A percentile compares a stretch with the other conserved stretches of the same genome.
Evolutionary conservation across 2,329 filamentous ascomycete species (phyloP).

Genomic region (Myrmaecium sp.): DNA sequence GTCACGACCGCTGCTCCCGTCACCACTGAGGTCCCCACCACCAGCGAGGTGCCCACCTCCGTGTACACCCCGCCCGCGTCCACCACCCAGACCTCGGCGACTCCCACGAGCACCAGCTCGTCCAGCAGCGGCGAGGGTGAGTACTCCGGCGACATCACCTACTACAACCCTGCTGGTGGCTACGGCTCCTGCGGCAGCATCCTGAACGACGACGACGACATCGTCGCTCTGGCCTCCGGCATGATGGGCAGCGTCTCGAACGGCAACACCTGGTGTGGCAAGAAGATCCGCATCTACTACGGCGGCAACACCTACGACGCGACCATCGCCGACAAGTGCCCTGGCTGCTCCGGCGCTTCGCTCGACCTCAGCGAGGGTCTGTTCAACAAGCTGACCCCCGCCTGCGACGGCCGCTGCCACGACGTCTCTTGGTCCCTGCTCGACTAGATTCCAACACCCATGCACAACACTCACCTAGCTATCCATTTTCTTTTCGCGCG

Average conservation of each 20-base stretch:
- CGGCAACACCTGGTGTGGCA: slow-evolving; percentile 17
- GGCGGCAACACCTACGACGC: slow-evolving; percentile 13
- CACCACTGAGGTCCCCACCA: not conserved
- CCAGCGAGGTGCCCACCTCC: slow-evolving; percentile 2
- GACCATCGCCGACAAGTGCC: slow-evolving; percentile 18
- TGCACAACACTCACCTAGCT: no score
- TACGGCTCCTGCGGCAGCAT: slow-evolving; percentile 15
- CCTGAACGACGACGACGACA: slow-evolving; percentile 10
- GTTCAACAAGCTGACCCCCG: slow-evolving; percentile 13
- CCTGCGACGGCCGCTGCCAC: slow-evolving; percentile 3
- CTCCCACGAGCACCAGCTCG: not conserved
- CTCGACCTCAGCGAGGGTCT: slow-evolving; percentile 16
- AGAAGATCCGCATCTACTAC: slow-evolving; percentile 16
- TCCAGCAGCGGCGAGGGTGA: slow-evolving; percentile 1
- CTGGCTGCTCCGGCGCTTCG: slow-evolving; percentile 13
- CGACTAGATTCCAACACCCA: no score
- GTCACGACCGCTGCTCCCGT: slow-evolving; percentile 1
- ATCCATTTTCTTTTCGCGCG: no score
- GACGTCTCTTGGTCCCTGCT: slow-evolving; percentile 4
- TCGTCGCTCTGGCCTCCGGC: slow-evolving; percentile 14
- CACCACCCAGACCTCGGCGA: slow-evolving; percentile 1
- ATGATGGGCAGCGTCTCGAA: slow-evolving; percentile 15
- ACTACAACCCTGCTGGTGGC: slow-evolving; percentile 15
- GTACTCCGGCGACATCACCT: slow-evolving; percentile 14
- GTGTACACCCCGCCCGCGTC: slow-evolving; percentile 4